Evolutionary conservation across 2,329 filamentous ascomycete genomes (phyloP).

Genomic region (Macrophomina tecta): DNA sequence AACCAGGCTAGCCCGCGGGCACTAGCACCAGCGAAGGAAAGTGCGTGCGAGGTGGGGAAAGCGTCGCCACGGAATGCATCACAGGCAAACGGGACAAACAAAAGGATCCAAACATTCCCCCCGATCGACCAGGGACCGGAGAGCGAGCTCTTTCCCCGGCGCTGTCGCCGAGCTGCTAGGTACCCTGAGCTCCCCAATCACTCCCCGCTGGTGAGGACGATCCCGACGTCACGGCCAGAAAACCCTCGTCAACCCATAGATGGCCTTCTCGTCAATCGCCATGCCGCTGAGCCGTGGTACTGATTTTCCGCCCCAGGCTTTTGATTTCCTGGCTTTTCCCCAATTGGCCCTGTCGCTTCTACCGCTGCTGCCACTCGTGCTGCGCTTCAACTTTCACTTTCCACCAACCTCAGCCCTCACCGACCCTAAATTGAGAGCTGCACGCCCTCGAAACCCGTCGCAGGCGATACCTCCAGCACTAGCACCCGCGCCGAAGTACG

Average conservation of each 20-base stretch:
- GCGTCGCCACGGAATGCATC: neutral
- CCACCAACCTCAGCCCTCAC: neutral
- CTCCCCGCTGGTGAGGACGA: neutral
- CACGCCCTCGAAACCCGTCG: too few species aligned
- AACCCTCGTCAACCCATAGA: too few species aligned
- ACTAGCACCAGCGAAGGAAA: neutral
- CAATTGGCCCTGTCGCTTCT: neutral
- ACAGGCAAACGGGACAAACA: conserved; percentile 14
- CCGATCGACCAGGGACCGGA: neutral
- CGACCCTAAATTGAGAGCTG: neutral
- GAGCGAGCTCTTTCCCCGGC: neutral
- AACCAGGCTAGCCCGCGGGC: neutral
- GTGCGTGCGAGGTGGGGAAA: too few species aligned
- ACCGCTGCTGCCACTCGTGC: neutral
- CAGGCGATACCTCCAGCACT: too few species aligned
- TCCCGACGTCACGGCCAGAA: neutral
- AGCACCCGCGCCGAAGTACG: neutral
- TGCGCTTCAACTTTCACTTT: neutral
- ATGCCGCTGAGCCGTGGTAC: neutral
- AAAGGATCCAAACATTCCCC: conserved; percentile 4
- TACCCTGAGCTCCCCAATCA: neutral
- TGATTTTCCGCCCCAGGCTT: conserved; percentile 6
- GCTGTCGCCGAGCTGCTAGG: neutral
- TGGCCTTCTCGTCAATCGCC: neutral
- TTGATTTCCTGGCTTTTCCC: neutral